Conservation (phyloP, 2,329 filamentous ascomycete genomes). For the Venturia nashicola region DNA sequence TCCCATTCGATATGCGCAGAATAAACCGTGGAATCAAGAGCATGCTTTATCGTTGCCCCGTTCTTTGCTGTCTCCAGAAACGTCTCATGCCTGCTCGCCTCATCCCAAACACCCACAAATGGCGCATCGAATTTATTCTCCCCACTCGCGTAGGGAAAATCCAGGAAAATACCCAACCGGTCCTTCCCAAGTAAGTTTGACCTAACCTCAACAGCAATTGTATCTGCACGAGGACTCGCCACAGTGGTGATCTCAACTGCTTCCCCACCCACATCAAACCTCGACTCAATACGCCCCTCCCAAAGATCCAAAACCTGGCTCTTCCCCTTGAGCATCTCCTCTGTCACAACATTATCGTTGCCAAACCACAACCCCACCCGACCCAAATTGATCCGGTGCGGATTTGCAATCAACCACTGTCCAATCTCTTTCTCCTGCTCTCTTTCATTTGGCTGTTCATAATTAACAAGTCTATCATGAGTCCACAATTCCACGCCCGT, state of each 20-base stretch:
- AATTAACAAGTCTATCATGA: neutral
- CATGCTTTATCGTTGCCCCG: neutral
- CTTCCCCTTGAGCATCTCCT: neutral
- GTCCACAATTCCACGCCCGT: neutral
- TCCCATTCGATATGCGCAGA: neutral
- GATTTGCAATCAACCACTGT: constrained; percentile 43
- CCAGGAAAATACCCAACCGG: constrained; percentile 38
- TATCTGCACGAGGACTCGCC: neutral
- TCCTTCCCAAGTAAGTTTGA: neutral
- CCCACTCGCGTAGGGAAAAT: constrained; percentile 38
- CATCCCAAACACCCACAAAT: constrained; percentile 41
- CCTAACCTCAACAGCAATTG: neutral
- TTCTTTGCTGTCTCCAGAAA: neutral
- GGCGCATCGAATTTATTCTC: constrained; percentile 42
- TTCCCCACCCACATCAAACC: neutral
- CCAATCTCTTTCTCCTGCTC: constrained; percentile 29
- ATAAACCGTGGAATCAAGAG: neutral
- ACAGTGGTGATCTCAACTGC: neutral
- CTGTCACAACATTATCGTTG: constrained; percentile 25
- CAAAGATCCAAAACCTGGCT: neutral
- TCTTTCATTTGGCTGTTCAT: constrained; percentile 19
- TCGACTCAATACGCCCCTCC: neutral
- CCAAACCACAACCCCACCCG: constrained; percentile 36
- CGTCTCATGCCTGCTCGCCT: constrained; percentile 20
- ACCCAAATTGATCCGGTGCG: constrained; percentile 39